These are phyloP conservation scores for Drechslerella coelobrocha DNA, from an alignment of 2,329 filamentous ascomycete genomes.

Conservation along the genomic window DNA sequence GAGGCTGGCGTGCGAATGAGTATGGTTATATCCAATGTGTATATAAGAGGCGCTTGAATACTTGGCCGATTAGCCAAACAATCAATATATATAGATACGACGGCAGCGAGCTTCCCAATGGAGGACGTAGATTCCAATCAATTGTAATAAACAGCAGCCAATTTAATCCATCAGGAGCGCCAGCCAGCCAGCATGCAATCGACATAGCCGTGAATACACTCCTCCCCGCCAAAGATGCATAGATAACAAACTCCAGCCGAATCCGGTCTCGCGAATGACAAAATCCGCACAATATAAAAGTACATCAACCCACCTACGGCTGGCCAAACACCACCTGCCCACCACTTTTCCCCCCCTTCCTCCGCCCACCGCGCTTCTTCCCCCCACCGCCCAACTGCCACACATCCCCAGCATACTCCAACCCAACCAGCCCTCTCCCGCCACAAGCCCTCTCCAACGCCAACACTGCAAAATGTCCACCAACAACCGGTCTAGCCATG, in stretches of 20 bases:
- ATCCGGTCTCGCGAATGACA: background rate
- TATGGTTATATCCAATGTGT: too few species aligned
- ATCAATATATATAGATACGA: too few species aligned
- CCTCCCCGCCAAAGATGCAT: too few species aligned
- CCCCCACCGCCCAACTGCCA: conserved; percentile 22
- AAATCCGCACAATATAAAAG: background rate
- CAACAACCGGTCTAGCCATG: conserved; percentile 81
- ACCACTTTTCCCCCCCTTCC: background rate
- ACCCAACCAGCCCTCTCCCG: conserved; percentile 68
- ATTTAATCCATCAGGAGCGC: too few species aligned
- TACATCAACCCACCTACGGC: background rate
- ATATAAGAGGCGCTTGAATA: too few species aligned
- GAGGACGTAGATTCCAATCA: too few species aligned
- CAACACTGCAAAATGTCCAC: conserved; percentile 84
- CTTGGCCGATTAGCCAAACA: too few species aligned
- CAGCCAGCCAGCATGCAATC: too few species aligned
- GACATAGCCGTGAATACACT: too few species aligned
- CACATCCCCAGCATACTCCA: conserved; percentile 59
- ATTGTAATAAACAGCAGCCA: too few species aligned
- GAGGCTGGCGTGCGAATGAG: too few species aligned
- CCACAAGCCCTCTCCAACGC: conserved; percentile 81
- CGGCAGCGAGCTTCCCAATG: too few species aligned
- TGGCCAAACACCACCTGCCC: conserved; percentile 14
- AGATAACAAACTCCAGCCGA: background rate
- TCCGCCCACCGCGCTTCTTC: background rate